Evolutionary conservation across 306 rosid genomes (phyloP).

Genomic region (Astragalus glycyphyllos): DNA sequence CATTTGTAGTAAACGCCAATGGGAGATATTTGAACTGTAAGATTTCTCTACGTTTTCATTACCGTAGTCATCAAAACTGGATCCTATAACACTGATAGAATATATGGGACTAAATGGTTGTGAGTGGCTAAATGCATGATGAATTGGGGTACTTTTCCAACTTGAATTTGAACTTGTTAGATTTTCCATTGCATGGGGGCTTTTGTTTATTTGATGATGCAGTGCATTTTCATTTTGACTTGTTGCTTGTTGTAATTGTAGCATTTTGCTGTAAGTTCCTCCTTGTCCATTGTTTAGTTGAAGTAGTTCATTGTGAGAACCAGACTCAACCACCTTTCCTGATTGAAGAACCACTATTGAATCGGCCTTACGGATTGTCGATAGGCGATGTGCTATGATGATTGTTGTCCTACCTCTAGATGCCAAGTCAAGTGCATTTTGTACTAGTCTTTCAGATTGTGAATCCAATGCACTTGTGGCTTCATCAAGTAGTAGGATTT

Average conservation of each 20-base stretch:
- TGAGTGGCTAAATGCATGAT: slow-evolving; percentile 41
- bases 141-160: slow-evolving; percentile 48
- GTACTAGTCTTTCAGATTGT: slow-evolving; percentile 72
- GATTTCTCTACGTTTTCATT: slow-evolving; percentile 17
- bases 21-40: slow-evolving; percentile 48
- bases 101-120: slow-evolving; percentile 57
- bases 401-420: slow-evolving; percentile 80
- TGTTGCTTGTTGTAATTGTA: slow-evolving; percentile 61
- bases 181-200: slow-evolving; percentile 33
- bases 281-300: slow-evolving; percentile 56
- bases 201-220: slow-evolving; percentile 21
- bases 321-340: slow-evolving; percentile 72
- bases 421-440: slow-evolving; percentile 77
- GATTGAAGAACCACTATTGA: slow-evolving; percentile 70
- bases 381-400: slow-evolving; percentile 78
- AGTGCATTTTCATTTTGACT: slow-evolving; percentile 43
- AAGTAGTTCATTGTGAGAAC: slow-evolving; percentile 69
- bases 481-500: slow-evolving; percentile 83
- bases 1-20: slow-evolving; percentile 72
- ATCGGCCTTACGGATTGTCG: slow-evolving; percentile 69
- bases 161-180: slow-evolving; percentile 41
- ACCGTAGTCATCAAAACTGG: slow-evolving; percentile 47
- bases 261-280: slow-evolving; percentile 68
- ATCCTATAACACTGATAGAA: slow-evolving; percentile 53
- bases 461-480: slow-evolving; percentile 94